Base-by-base conservation (phyloP, 106 monocot species). In the Dioscorea alata region DNA sequence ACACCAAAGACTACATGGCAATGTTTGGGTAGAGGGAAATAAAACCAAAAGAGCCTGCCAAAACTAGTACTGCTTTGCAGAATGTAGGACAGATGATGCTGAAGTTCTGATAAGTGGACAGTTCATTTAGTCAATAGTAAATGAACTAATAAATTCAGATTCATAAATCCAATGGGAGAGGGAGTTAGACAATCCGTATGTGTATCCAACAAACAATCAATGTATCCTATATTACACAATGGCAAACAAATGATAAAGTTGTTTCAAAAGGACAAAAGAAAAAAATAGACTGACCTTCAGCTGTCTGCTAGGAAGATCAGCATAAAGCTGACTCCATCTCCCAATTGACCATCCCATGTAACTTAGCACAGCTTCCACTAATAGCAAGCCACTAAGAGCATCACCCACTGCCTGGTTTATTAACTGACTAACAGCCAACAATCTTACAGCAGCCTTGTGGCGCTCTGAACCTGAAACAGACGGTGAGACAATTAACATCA, bases 371-470 rank as follows among this genome's bases (percentile, higher is more conserved):
- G 83, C 96, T 76, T 96, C 96, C 57, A 84, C 96, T 75, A 96
- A 82, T 67, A 96, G 86, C 71, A 96, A 57, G 8, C 91, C 91
- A 74, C 96, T 89, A 23, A 96, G 65, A 54, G 96, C 96, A 80
- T 96, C 96, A 50, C 96, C 91, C 19, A 88, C 92, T 13, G 96
- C 96, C 77, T 89, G 91, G 77, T 92, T 96, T 34, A 96, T 88
- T 63, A 96, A 67, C 42, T 81, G 79, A 71, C 75, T 92, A 49
- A 82, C 84, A 12, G 86, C 91, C 75, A 92, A 57, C 75, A 96
- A 67, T 79, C 88, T 88, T 67, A 80, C 65, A 70, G 78, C 84
- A 71, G 96, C 91, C 57, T 81, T 88, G 32, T 84, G 81, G 51
- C 51, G 49, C 73, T 82, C 77, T 63, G 86, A 86, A 57, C 86